Conservation (phyloP, 169 alveolate genomes). For the Plasmodium adleri region DNA sequence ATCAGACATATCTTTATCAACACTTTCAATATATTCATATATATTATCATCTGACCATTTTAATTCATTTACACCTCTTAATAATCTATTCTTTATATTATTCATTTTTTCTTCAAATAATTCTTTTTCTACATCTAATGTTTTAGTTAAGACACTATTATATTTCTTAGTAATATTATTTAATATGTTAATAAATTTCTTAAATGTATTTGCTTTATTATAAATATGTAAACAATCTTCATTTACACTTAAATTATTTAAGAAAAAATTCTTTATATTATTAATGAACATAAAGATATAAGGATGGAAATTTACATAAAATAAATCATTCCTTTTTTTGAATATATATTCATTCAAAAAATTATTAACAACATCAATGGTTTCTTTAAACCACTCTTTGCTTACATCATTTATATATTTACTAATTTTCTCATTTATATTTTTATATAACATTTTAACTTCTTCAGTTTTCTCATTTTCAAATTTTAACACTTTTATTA, state of each 20-base stretch:
- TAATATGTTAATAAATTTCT: slow-evolving; percentile 35
- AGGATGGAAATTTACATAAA: slow-evolving; percentile 73
- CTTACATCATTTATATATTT: slow-evolving; percentile 49
- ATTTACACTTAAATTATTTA: slow-evolving; percentile 57
- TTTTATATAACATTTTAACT: slow-evolving; percentile 27
- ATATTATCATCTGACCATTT: slow-evolving; percentile 62
- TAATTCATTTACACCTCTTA: slow-evolving; percentile 44
- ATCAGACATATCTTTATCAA: slow-evolving; percentile 72
- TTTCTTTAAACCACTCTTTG: slow-evolving; percentile 66
- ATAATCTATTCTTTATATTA: slow-evolving; percentile 15
- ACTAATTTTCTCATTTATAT: slow-evolving; percentile 42
- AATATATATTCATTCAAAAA: slow-evolving; percentile 67
- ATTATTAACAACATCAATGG: slow-evolving; percentile 56
- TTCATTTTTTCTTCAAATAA: slow-evolving; percentile 37
- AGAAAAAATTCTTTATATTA: slow-evolving; percentile 44
- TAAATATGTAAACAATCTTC: slow-evolving; percentile 56
- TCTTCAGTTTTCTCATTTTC: slow-evolving; percentile 61
- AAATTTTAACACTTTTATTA: slow-evolving; percentile 28
- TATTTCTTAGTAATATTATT: slow-evolving; percentile 49
- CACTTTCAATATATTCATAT: slow-evolving; percentile 32
- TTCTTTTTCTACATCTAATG: slow-evolving; percentile 54
- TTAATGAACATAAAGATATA: slow-evolving; percentile 58
- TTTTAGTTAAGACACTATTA: slow-evolving; percentile 31
- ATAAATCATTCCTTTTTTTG: slow-evolving; percentile 19
- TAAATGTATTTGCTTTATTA: slow-evolving; percentile 53